These are phyloP conservation scores for Phytophthora ohioensis DNA, from an alignment of 352 stramenopile species.

Conservation along the genomic window DNA sequence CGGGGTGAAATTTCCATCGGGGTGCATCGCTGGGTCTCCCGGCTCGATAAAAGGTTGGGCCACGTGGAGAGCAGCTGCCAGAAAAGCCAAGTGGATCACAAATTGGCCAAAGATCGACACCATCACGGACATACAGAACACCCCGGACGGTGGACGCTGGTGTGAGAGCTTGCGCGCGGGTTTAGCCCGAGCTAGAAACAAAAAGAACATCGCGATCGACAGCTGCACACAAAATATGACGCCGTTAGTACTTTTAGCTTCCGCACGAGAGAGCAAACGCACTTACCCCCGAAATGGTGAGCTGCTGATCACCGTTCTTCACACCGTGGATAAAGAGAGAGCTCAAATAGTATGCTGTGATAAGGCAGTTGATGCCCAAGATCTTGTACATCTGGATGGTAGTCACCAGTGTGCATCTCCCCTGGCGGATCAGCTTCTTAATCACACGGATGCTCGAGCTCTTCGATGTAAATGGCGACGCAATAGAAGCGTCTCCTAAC, in stretches of 20 bases:
- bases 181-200: constrained; percentile 81
- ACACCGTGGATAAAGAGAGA: constrained; percentile 98
- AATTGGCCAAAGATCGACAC: constrained; percentile 97
- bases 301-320: constrained; percentile 98
- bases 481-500: constrained; percentile 98
- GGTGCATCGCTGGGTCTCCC: constrained; percentile 80
- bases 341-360: constrained; percentile 97
- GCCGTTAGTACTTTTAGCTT: constrained; percentile 65
- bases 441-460: constrained; percentile 91
- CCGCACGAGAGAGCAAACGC: constrained; percentile 28
- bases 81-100: constrained; percentile 94
- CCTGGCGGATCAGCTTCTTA: constrained; percentile 97
- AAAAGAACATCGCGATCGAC: constrained; percentile 78
- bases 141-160: constrained; percentile 92
- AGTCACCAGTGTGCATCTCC: constrained; percentile 98
- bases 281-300: constrained; percentile 66
- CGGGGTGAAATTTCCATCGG: constrained; percentile 95
- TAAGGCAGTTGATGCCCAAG: constrained; percentile 98
- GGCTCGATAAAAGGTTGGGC: constrained; percentile 89
- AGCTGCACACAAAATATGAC: constrained; percentile 64
- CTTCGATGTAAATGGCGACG: constrained; percentile 99
- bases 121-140: constrained; percentile 95
- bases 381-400: constrained; percentile 99
- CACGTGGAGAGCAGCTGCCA: constrained; percentile 91
- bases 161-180: constrained; percentile 95